Evolutionary conservation across 805 yeast genomes (phyloP), one percentile per base, ranked within the genome.

Genomic region (Vanderwaltozyma verrucispora): DNA sequence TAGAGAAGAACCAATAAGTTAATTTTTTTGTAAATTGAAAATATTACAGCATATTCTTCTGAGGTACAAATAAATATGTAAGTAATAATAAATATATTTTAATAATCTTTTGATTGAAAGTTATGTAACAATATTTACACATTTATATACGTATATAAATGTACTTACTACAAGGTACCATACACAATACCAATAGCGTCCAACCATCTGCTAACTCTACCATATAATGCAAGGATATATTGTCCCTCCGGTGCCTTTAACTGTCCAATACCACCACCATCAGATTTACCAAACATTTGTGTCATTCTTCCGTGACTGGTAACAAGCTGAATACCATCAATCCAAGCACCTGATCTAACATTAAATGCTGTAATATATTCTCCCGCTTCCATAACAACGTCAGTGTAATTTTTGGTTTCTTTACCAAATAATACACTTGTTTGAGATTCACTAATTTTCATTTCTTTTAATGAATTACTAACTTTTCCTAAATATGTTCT

Each of bases 321-420:
- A 15, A 76, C 66, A 25, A 92, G 63, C 53, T 83, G 92, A 17
- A 85, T 63, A 1, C 80, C 95, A 64, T 92, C 97, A 5, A 92
- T 66, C 96, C 97, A 92, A 2, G 69, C 76, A 10, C 97, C 97
- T 30, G 75, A 67, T 45, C 94, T 68, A 32, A 86, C 62, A 30
- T 70, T 67, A 38, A 88, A 63, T 19, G 79, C 80, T 3, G 66
- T 55, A 7, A 89, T 63, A 9, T 46, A 41, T 53, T 89, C 95
- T 33, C 76, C 83, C 0, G 55, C 56, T 3, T 63, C 62, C n/a
- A 87, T 49, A 1, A 52, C 54, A 40, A 80, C 71, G 41, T 80
- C 87, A 0, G 77, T 51, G 43, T 67, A 77, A 40, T 72, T 65
- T 9, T 47, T 46, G 5, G 71, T 77, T 38, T 65, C 62, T 19